phyloP scores from a whole-genome alignment of 352 stramenopile species.

The Pythium dissotocum region DNA sequence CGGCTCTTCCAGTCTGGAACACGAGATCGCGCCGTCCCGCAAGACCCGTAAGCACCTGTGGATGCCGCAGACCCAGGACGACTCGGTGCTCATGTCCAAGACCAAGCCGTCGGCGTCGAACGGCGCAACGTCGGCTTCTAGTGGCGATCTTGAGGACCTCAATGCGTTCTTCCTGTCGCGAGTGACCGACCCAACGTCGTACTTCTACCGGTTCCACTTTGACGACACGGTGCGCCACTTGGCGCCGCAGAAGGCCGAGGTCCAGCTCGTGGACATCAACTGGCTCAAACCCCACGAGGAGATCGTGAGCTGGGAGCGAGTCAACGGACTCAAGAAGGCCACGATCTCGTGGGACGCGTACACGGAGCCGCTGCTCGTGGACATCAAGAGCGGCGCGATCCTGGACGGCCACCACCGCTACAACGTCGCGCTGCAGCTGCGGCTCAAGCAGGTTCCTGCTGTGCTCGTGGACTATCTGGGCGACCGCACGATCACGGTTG shows the following conservation, averaged over 20 bases:
- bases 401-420: constrained; percentile 85
- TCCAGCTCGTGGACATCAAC: constrained; percentile 77
- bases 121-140: neutral
- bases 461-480: constrained; percentile 83
- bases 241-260: constrained; percentile 69
- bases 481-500: constrained; percentile 71
- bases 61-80: constrained; percentile 74
- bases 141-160: constrained; percentile 41
- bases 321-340: constrained; percentile 74
- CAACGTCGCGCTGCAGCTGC: constrained; percentile 71
- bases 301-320: constrained; percentile 79
- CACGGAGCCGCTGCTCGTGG: constrained; percentile 78
- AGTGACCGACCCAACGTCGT: constrained; percentile 83
- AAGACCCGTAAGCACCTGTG: constrained; percentile 75
- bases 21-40: constrained; percentile 60
- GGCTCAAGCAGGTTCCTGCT: constrained; percentile 69
- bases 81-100: constrained; percentile 55
- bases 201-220: constrained; percentile 85
- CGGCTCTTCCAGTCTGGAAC: constrained; percentile 53
- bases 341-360: constrained; percentile 83
- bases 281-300: constrained; percentile 88
- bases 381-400: constrained; percentile 77
- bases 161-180: constrained; percentile 80
- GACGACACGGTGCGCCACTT: constrained; percentile 60
- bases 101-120: constrained; percentile 15